These are phyloP conservation scores for Heliamphora pulchella DNA, from an alignment of 179 eudicot genomes.

Conservation along the genomic window DNA sequence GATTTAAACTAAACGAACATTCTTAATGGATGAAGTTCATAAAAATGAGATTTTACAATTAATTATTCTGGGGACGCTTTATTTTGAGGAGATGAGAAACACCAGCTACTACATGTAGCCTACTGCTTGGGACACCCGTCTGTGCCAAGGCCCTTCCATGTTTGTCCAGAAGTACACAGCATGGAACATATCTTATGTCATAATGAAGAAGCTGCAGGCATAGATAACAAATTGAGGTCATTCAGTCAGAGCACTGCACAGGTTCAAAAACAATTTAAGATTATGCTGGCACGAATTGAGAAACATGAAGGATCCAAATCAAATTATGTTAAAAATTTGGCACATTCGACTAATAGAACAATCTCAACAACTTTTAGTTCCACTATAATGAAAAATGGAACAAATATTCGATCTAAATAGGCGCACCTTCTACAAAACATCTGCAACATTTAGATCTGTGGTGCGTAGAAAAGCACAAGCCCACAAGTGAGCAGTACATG, in stretches of 20 bases:
- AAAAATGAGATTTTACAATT: constrained; percentile 7
- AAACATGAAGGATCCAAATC: neutral
- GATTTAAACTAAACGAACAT: too few species aligned
- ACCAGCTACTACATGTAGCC: constrained; percentile 89
- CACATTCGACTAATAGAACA: neutral
- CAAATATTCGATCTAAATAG: neutral
- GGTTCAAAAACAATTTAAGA: neutral
- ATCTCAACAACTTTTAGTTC: neutral
- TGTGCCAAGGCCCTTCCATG: constrained; percentile 78
- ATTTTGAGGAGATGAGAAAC: constrained; percentile 86
- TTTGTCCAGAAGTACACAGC: constrained; percentile 88
- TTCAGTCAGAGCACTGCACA: neutral
- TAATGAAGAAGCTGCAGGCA: constrained; percentile 96
- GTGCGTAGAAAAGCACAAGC: neutral
- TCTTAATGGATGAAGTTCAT: too few species aligned
- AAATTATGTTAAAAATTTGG: neutral
- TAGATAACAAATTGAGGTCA: neutral
- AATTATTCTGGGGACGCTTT: constrained; percentile 37
- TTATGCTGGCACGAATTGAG: constrained; percentile 8
- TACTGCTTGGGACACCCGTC: constrained; percentile 85
- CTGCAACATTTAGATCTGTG: neutral
- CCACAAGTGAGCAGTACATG: neutral
- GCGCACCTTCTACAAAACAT: neutral
- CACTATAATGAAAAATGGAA: neutral
- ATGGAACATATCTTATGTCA: constrained; percentile 88